A percentile compares a stretch with the other conserved stretches of the same genome.
phyloP scores from a whole-genome alignment of 495 filamentous ascomycete species.

The Lophiotrema nucula region DNA sequence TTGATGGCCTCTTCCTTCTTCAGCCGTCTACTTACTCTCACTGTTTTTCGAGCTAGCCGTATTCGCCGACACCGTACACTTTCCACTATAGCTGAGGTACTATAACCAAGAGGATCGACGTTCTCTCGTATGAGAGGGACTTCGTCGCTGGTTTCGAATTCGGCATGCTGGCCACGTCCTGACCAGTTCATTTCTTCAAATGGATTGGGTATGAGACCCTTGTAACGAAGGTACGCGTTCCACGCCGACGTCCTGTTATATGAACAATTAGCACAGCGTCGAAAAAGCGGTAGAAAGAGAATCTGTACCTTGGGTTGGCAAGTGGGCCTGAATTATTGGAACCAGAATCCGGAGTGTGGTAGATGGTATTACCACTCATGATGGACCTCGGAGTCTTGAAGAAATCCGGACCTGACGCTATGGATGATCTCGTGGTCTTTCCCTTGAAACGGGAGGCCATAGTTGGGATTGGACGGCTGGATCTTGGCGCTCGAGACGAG shows the following conservation, averaged over 20 bases:
- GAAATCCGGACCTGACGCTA: background rate
- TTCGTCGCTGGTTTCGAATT: slow-evolving; percentile 4
- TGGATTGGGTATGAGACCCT: slow-evolving; percentile 4
- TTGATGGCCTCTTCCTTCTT: slow-evolving; percentile 22
- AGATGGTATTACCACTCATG: slow-evolving; percentile 3
- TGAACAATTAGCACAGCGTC: background rate
- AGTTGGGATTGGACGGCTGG: background rate
- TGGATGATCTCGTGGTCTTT: background rate
- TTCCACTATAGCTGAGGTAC: slow-evolving; percentile 21
- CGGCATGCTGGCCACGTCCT: slow-evolving; percentile 24
- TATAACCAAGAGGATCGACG: slow-evolving; percentile 16
- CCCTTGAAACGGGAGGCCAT: background rate
- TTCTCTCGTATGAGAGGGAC: slow-evolving; percentile 12
- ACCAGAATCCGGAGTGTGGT: background rate
- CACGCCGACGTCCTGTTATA: slow-evolving; percentile 3
- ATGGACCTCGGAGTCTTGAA: slow-evolving; percentile 10
- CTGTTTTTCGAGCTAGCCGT: slow-evolving; percentile 29
- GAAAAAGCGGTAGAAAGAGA: background rate
- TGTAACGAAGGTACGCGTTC: slow-evolving; percentile 5
- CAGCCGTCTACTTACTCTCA: slow-evolving; percentile 8
- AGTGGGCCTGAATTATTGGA: background rate
- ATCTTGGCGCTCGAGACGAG: background rate
- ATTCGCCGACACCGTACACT: slow-evolving; percentile 26
- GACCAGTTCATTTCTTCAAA: slow-evolving; percentile 21
- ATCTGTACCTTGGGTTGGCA: background rate